Percentiles rank a stretch among this genome's conserved stretches.
These are phyloP conservation scores for Begonia fuchsioides DNA, from an alignment of 306 rosid species.

Conservation along the genomic window DNA sequence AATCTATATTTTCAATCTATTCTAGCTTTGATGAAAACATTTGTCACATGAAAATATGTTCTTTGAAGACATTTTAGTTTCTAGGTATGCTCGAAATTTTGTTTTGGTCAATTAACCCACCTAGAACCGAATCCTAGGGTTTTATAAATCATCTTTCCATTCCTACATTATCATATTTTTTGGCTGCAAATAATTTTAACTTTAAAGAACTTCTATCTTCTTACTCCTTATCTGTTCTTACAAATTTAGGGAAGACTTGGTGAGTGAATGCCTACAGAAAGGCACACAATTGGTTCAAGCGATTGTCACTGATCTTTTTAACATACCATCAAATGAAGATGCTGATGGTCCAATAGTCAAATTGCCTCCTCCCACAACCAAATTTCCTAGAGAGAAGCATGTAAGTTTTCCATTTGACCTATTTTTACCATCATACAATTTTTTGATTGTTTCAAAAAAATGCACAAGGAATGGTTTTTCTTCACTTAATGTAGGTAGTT, in stretches of 20 bases:
- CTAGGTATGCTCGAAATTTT: no score
- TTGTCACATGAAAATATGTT: no score
- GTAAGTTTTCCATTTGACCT: constrained; percentile 18
- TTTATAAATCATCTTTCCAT: neutral
- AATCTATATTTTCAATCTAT: neutral
- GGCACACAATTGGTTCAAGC: constrained; percentile 74
- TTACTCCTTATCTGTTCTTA: neutral
- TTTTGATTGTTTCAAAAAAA: no score
- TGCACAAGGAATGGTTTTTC: no score
- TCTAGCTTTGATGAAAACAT: neutral
- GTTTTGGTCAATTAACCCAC: no score
- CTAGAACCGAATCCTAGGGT: neutral
- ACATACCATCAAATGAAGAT: constrained; percentile 55
- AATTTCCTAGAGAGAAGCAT: constrained; percentile 78
- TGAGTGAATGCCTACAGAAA: constrained; percentile 37
- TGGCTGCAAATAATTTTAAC: constrained; percentile 1
- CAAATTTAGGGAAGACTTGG: constrained; percentile 39
- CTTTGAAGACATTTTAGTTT: neutral
- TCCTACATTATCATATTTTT: neutral
- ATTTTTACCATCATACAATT: neutral
- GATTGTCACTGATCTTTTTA: constrained; percentile 52
- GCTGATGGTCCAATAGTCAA: constrained; percentile 70
- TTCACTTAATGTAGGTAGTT: no score
- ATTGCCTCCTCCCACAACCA: constrained; percentile 54
- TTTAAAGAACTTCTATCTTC: neutral